These are phyloP conservation scores for Lasiodiplodia sp. DNA, from an alignment of 2,329 filamentous ascomycete species.

Conservation along the genomic window DNA sequence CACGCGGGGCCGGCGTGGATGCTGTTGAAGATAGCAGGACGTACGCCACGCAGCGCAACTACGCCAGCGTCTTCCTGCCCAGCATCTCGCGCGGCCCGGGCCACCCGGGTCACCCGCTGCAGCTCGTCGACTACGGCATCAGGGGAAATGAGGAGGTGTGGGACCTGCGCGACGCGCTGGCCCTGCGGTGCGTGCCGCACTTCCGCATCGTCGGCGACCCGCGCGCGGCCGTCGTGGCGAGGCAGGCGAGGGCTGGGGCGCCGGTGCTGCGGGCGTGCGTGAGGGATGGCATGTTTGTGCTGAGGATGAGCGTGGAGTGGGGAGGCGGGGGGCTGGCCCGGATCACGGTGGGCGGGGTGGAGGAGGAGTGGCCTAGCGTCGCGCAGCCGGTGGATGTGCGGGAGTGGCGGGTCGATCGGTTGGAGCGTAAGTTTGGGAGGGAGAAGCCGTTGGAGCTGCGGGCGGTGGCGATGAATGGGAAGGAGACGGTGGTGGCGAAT, in stretches of 20 bases:
- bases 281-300: not conserved
- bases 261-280: not conserved
- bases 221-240: conserved; percentile 18
- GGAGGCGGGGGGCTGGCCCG: not conserved
- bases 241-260: conserved; percentile 26
- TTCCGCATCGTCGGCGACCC: conserved; percentile 39
- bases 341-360: not conserved
- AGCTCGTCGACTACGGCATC: not conserved
- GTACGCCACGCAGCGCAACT: no score
- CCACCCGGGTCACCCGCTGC: not conserved
- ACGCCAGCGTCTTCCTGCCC: no score
- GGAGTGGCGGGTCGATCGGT: conserved; percentile 26
- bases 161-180: conserved; percentile 43
- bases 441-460: conserved; percentile 42
- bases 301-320: not conserved
- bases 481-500: conserved; percentile 41
- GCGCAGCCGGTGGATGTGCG: not conserved
- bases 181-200: conserved; percentile 37
- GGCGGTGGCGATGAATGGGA: conserved; percentile 52
- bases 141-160: conserved; percentile 41
- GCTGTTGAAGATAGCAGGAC: no score
- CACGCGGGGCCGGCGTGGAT: conserved; percentile 40
- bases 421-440: conserved; percentile 45
- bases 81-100: not conserved
- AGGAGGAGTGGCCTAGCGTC: not conserved